Evolutionary conservation across 305 asterid species (phyloP), one percentile per base, ranked within the genome.

Genomic region (Vinca major): DNA sequence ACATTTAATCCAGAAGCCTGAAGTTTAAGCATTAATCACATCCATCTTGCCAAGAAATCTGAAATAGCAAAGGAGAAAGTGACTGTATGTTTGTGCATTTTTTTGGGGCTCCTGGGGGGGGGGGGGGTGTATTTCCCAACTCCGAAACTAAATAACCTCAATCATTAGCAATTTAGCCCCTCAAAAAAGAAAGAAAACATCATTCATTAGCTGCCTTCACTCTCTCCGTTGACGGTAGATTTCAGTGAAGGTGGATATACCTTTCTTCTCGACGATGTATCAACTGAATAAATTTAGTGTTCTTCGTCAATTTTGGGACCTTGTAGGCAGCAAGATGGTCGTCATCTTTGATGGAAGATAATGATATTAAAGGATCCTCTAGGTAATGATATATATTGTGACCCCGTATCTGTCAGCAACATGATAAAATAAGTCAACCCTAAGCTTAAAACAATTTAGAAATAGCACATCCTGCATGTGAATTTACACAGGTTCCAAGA

Each of bases 251-350:
- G 21, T 76, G 72, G 51, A 79, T 95, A 48, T 84, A 94, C 98
- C 85, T 88, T 78, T 91, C 97, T 81, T 89, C 97, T 67, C 95
- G 86, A 39, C 99, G 92, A 81, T 94, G 99, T 71, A 89, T 94
- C 85, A 94, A 75, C 80, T 94, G 99, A 70, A 94, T 96, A 86
- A 85, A 91, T 72, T 89, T 94, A 7, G 94, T 83, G 67, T 89
- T 91, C 80, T 85, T 89, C 73, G 79, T 60, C 66, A 77, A 75
- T 73, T 88, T 94, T 63, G 96, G 93, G 76, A 94, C 88, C 85
- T 88, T 94, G 78, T 91, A 94, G 66, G 97, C 99, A 52, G 96
- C 86, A 70, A 94, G 95, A 83, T 94, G 99, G 65, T 88, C 97
- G 37, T 91, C 99, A 68, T 94, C 99, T 81, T 81, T 94, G 62